Conservation (phyloP, 169 alveolate genomes). For the Plasmodium fragile region DNA sequence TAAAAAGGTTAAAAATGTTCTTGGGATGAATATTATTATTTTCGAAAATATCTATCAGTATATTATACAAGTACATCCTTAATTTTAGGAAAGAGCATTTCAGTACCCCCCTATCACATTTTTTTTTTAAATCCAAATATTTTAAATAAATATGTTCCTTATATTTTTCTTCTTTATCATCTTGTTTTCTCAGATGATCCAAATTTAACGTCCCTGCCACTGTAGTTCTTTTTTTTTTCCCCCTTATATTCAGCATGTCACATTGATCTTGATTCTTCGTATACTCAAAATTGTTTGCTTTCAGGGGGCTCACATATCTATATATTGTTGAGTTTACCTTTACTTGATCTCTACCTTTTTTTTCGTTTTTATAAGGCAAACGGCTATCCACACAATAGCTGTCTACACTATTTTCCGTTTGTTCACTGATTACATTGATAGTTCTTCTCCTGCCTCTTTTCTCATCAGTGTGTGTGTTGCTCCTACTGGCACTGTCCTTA, state of each 20-base stretch:
- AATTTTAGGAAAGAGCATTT: conserved; percentile 60
- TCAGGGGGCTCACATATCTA: conserved; percentile 26
- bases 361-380: neutral
- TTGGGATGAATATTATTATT: neutral
- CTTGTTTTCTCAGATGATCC: conserved; percentile 17
- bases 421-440: neutral
- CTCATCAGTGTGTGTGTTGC: neutral
- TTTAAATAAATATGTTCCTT: conserved; percentile 45
- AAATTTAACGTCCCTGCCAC: conserved; percentile 34
- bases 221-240: conserved; percentile 21
- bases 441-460: conserved; percentile 8
- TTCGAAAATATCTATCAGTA: conserved; percentile 68
- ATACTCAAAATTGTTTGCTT: neutral
- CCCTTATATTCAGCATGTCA: neutral
- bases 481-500: neutral
- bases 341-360: neutral
- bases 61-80: conserved; percentile 72
- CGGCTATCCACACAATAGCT: neutral
- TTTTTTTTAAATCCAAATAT: conserved; percentile 65
- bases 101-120: conserved; percentile 55
- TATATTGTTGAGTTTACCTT: conserved; percentile 10
- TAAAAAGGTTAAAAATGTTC: conserved; percentile 52
- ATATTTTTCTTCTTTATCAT: conserved; percentile 8
- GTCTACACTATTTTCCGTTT: neutral
- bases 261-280: neutral